phyloP scores from a whole-genome alignment of 176 grass and related monocot species.

The Themeda triandra region DNA sequence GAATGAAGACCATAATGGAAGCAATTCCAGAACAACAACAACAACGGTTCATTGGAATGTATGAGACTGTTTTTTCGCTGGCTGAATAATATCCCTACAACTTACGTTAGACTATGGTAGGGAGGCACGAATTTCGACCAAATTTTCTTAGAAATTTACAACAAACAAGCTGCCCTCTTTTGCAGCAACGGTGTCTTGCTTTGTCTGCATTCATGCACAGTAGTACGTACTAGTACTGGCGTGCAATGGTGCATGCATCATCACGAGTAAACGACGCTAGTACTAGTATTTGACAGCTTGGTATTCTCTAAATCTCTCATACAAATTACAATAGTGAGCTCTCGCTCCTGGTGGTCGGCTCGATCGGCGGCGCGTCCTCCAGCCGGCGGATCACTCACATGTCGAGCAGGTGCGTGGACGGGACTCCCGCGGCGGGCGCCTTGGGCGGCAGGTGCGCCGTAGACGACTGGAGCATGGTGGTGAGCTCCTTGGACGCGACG shows the following conservation, averaged over 20 bases:
- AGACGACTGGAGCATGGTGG: conserved; percentile 47
- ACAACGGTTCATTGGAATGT: neutral
- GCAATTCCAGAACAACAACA: neutral
- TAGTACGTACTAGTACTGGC: neutral
- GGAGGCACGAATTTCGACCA: neutral
- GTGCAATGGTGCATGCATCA: neutral
- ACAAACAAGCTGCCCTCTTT: neutral
- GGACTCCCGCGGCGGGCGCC: neutral
- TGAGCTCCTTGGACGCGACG: conserved; percentile 63
- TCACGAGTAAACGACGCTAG: neutral
- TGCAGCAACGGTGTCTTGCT: neutral
- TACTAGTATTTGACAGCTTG: neutral
- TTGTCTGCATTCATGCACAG: neutral
- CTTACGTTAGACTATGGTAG: too few relatives aligned
- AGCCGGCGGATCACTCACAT: neutral
- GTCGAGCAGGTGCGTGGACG: neutral
- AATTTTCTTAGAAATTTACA: neutral
- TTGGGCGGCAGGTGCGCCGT: neutral
- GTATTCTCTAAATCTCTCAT: neutral
- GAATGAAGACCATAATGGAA: neutral
- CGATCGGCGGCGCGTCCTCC: neutral
- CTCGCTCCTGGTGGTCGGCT: neutral
- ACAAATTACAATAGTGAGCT: neutral
- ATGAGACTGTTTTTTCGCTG: too few relatives aligned
- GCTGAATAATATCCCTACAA: too few relatives aligned